Evolutionary conservation across 345 rosid genomes (phyloP), one percentile per base, ranked within the genome.

Genomic region (Aethionema arabicum): DNA sequence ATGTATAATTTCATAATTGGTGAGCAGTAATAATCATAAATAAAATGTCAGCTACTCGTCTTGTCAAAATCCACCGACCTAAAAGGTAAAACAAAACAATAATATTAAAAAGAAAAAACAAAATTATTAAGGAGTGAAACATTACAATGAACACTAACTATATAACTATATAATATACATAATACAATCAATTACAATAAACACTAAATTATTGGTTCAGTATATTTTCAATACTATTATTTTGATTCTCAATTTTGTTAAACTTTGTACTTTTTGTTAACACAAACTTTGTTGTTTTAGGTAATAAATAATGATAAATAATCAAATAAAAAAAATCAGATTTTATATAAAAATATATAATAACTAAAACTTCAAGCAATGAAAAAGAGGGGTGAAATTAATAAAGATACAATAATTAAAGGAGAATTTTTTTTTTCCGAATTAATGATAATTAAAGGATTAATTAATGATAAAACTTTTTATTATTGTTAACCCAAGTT

Each of bases 401-500:
- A 21, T 1, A 21, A 21, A 16, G 41, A 21, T 59, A 29, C 1
- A 6, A 21, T 31, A 14, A 21, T 16, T 4, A 35, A 45, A 32
- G 4, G 29, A 14, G n/a, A n/a, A n/a, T n/a, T n/a, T n/a, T n/a
- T n/a, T n/a, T n/a, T n/a, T n/a, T n/a, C n/a, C n/a, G n/a, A n/a
- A n/a, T n/a, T 36, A 57, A 51, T 9, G 55, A 16, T 27, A 49
- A 3, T 35, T 21, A 35, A 45, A 32, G 4, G 29, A 14, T 5
- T 47, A 44, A 50, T 63, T 56, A 65, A 57, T 37, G 51, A 65
- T 68, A 68, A 50, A 64, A 53, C 68, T 63, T 74, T 49, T 77
- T 77, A 63, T 70, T 70, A 56, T 77, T 74, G 57, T 77, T 74
- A 11, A 77, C 59, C 81, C 81, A 77, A 47, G 67, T 74, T 63